phyloP scores from a whole-genome alignment of 148 eudicot species.

The Vaccinium corymbosum region DNA sequence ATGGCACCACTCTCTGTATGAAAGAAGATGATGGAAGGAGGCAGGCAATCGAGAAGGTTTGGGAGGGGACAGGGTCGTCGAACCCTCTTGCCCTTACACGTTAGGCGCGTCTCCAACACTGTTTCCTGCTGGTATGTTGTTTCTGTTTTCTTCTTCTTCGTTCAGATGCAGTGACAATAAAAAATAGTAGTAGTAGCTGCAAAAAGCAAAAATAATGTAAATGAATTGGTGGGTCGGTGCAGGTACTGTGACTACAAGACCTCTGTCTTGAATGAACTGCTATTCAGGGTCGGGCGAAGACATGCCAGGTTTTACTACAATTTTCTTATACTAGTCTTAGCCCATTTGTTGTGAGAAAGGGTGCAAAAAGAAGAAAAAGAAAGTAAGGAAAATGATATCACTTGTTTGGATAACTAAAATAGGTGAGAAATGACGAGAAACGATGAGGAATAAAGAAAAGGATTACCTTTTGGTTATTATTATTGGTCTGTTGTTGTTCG shows the following conservation, averaged over 20 bases:
- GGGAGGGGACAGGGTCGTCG: constrained; percentile 26
- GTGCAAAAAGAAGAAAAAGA: background rate
- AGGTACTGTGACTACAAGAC: constrained; percentile 83
- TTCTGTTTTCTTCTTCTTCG: background rate
- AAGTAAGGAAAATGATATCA: background rate
- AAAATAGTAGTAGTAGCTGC: too few relatives aligned
- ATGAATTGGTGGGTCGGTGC: background rate
- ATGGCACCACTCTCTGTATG: background rate
- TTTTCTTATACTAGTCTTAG: background rate
- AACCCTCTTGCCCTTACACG: constrained; percentile 50
- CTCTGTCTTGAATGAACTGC: constrained; percentile 45
- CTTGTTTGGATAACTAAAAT: background rate
- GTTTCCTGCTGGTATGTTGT: constrained; percentile 59
- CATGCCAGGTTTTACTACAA: constrained; percentile 42
- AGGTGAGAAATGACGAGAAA: background rate
- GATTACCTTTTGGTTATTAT: too few relatives aligned
- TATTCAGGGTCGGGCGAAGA: constrained; percentile 60
- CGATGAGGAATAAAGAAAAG: background rate
- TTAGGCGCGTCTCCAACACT: constrained; percentile 39
- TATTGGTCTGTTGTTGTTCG: background rate
- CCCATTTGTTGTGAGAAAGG: background rate
- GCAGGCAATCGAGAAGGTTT: constrained; percentile 38
- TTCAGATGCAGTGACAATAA: background rate
- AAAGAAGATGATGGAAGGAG: constrained; percentile 24
- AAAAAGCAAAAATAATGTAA: background rate